A percentile compares a stretch with the other conserved stretches of the same genome.
phyloP scores from a whole-genome alignment of 345 rosid genomes.

The Corymbia maculata region DNA sequence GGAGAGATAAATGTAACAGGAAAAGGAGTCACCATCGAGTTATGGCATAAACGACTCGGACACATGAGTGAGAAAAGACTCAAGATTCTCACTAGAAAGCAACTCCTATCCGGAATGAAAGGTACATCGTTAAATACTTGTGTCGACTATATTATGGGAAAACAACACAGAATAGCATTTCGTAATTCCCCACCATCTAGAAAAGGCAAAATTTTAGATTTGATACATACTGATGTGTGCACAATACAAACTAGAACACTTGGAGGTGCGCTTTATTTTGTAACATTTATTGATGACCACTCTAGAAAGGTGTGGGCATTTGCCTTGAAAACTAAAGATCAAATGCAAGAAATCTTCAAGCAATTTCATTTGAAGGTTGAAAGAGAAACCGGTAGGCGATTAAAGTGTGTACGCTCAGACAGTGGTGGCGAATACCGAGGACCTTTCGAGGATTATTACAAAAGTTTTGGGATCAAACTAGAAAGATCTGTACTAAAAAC shows the following conservation, averaged over 20 bases:
- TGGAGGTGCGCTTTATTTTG: not conserved
- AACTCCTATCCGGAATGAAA: not conserved
- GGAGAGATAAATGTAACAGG: too few relatives aligned
- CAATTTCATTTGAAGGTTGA: not conserved
- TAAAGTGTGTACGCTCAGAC: not conserved
- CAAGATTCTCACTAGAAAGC: not conserved
- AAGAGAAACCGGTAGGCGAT: not conserved
- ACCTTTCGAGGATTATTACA: not conserved
- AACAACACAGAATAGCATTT: not conserved
- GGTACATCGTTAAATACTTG: not conserved
- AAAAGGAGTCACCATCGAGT: not conserved
- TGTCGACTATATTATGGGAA: not conserved
- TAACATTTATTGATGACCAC: not conserved
- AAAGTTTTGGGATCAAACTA: not conserved
- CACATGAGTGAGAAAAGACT: not conserved
- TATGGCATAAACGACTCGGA: not conserved
- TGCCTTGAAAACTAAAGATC: not conserved
- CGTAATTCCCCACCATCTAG: not conserved
- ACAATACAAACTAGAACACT: not conserved
- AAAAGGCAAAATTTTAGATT: not conserved
- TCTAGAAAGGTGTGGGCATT: not conserved
- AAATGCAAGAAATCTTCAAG: not conserved
- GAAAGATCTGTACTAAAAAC: not conserved
- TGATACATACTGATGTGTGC: not conserved
- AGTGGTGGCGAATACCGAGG: not conserved